These are phyloP conservation scores for Ehretia macrophylla DNA, from an alignment of 257 asterid species.

Conservation along the genomic window DNA sequence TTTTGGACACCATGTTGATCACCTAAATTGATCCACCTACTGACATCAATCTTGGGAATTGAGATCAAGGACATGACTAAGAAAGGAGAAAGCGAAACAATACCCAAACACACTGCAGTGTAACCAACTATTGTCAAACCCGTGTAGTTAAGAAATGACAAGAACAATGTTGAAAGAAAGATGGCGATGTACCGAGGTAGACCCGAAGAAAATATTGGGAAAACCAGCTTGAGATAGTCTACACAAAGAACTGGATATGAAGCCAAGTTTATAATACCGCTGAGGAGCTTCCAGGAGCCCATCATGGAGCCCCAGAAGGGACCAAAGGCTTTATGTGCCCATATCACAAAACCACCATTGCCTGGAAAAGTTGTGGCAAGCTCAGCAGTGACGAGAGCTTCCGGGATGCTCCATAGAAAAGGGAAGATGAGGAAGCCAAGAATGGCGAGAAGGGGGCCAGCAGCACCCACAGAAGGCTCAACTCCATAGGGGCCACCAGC, in stretches of 20 bases:
- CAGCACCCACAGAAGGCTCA: conserved; percentile 56
- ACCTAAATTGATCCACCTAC: not conserved
- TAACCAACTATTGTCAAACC: conserved; percentile 1
- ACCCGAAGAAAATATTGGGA: conserved; percentile 42
- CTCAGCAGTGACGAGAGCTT: conserved; percentile 53
- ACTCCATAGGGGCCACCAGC: conserved; percentile 59
- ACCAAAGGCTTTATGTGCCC: conserved; percentile 61
- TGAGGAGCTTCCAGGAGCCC: conserved; percentile 55
- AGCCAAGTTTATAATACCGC: conserved; percentile 50
- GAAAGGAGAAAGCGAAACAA: not conserved
- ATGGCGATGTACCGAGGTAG: conserved; percentile 32
- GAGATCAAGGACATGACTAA: not conserved
- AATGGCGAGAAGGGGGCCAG: conserved; percentile 49
- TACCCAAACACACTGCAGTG: not conserved
- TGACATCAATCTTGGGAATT: not conserved
- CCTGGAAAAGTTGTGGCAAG: conserved; percentile 61
- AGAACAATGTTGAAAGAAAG: not conserved
- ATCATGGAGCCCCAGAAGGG: conserved; percentile 59
- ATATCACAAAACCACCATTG: conserved; percentile 55
- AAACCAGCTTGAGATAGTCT: conserved; percentile 39
- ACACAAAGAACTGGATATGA: conserved; percentile 44
- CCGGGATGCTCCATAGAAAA: conserved; percentile 51
- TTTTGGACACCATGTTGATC: conserved; percentile 8
- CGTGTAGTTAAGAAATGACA: not conserved
- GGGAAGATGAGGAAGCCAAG: conserved; percentile 51